A percentile compares a stretch with the other conserved stretches of the same genome.
Evolutionary conservation across 78 protist genomes (phyloP).

Genomic region (Guillardia theta): DNA sequence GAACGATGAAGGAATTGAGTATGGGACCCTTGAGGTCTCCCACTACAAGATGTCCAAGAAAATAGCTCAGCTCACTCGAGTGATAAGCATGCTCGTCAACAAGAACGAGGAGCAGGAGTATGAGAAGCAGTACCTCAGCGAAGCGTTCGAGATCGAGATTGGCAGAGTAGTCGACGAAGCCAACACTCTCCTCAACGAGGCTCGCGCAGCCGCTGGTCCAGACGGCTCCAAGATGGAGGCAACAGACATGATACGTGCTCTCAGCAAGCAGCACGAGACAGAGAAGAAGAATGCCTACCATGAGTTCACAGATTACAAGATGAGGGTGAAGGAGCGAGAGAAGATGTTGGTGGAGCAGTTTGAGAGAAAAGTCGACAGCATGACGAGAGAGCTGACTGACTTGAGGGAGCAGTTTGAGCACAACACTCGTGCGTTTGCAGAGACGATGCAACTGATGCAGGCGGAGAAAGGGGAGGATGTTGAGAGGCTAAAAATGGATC

Average conservation of each 20-base stretch:
- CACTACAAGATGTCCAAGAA: background rate
- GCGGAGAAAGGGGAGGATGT: background rate
- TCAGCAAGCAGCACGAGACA: background rate
- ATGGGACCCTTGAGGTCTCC: too few species aligned
- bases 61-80: background rate
- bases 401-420: background rate
- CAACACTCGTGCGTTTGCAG: constrained; percentile 1
- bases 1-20: too few species aligned
- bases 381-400: background rate
- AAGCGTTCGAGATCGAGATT: background rate
- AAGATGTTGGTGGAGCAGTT: background rate
- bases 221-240: background rate
- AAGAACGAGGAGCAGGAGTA: constrained; percentile 25
- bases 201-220: background rate
- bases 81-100: background rate
- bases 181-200: background rate
- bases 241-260: background rate
- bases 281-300: constrained; percentile 9
- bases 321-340: constrained; percentile 2
- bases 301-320: background rate
- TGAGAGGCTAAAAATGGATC: background rate
- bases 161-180: background rate
- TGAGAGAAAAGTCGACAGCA: background rate
- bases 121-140: constrained; percentile 9
- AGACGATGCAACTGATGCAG: background rate